A percentile compares a stretch with the other conserved stretches of the same genome.
These are phyloP conservation scores for Begonia loranthoides DNA, from an alignment of 306 rosid species.

Conservation along the genomic window DNA sequence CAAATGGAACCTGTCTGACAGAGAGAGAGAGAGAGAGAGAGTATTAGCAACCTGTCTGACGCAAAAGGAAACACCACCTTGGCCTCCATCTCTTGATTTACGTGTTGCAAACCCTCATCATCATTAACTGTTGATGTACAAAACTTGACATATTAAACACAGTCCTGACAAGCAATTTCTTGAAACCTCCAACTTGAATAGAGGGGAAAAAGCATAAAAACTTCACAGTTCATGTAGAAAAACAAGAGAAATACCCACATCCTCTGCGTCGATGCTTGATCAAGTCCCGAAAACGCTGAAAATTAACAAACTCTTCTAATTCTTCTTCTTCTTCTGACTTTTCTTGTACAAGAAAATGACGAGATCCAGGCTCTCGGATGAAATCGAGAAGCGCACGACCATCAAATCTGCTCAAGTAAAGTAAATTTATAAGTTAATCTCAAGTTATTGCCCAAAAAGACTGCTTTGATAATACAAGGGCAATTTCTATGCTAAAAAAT, in stretches of 20 bases:
- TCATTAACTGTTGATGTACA: constrained; percentile 58
- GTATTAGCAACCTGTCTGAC: constrained; percentile 41
- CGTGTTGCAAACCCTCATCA: constrained; percentile 90
- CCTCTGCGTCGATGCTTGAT: constrained; percentile 99
- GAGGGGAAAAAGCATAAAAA: constrained; percentile 10
- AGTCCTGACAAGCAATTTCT: constrained; percentile 10
- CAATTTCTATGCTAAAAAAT: background rate
- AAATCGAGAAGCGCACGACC: constrained; percentile 96
- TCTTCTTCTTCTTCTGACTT: constrained; percentile 95
- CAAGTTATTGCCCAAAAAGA: background rate
- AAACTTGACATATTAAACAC: constrained; percentile 26
- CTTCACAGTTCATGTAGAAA: constrained; percentile 21
- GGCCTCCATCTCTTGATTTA: constrained; percentile 86
- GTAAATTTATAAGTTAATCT: constrained; percentile 3
- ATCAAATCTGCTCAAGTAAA: constrained; percentile 57
- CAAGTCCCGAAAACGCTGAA: constrained; percentile 99
- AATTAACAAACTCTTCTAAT: constrained; percentile 99
- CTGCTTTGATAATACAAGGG: background rate
- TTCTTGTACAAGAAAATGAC: constrained; percentile 47
- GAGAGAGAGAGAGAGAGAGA: background rate
- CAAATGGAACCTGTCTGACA: background rate
- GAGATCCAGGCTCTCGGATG: constrained; percentile 64
- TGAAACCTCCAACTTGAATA: constrained; percentile 7
- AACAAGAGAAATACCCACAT: constrained; percentile 92
- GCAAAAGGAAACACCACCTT: constrained; percentile 59